Percentiles rank a stretch among this genome's conserved stretches.
phyloP scores from a whole-genome alignment of 2,329 filamentous ascomycete genomes.

The Lachnellula suecica region DNA sequence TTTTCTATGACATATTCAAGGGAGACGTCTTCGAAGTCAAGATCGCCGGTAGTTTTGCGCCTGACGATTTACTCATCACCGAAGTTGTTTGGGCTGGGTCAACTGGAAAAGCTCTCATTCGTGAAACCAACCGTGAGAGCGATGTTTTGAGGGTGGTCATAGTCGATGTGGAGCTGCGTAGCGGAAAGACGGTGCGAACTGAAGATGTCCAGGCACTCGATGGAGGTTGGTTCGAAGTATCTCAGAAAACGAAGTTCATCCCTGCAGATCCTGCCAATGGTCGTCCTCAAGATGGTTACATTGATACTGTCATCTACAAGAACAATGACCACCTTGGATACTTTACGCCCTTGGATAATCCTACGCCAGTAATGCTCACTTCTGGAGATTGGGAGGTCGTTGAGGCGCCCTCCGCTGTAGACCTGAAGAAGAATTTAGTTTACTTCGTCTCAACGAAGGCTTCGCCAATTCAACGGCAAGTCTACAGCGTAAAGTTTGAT shows the following conservation, averaged over 20 bases:
- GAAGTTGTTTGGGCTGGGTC: conserved; percentile 86
- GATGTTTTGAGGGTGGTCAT: conserved; percentile 86
- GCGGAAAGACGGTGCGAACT: conserved; percentile 75
- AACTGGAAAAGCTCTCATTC: conserved; percentile 74
- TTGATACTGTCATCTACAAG: conserved; percentile 85
- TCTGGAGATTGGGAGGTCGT: conserved; percentile 92
- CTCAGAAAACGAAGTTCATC: conserved; percentile 80
- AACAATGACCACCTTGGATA: conserved; percentile 91
- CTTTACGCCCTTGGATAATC: conserved; percentile 83
- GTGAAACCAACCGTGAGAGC: conserved; percentile 92
- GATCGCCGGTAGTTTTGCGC: conserved; percentile 73
- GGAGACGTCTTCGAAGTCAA: conserved; percentile 78
- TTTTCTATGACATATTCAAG: conserved; percentile 83
- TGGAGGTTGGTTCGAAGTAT: conserved; percentile 96
- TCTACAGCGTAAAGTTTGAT: conserved; percentile 86
- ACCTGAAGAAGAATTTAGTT: conserved; percentile 80
- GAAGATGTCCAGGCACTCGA: conserved; percentile 82
- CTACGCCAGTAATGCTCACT: conserved; percentile 81
- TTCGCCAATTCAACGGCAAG: conserved; percentile 83
- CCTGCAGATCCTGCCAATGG: conserved; percentile 78
- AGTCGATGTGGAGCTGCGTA: conserved; percentile 72
- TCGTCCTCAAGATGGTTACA: conserved; percentile 81
- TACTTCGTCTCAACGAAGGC: conserved; percentile 90
- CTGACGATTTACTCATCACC: conserved; percentile 85
- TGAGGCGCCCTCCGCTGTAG: conserved; percentile 78